phyloP scores from a whole-genome alignment of 345 rosid genomes.

The Populus davidiana region DNA sequence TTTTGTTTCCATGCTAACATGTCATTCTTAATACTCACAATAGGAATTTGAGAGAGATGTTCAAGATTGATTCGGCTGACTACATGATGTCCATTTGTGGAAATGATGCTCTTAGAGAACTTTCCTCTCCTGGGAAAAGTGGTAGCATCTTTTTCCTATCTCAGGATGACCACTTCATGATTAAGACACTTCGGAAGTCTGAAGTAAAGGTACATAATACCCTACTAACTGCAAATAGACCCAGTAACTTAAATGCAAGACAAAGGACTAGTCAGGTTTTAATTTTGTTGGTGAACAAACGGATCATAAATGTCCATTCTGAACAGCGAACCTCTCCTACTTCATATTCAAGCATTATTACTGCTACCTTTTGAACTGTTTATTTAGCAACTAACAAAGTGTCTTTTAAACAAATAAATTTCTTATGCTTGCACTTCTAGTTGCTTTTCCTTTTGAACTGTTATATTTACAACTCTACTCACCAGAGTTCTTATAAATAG shows the following conservation, averaged over 20 bases:
- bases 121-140: slow-evolving; percentile 98
- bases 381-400: no score
- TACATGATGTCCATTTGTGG: slow-evolving; percentile 99
- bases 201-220: slow-evolving; percentile 73
- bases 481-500: slow-evolving; percentile 42
- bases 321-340: no score
- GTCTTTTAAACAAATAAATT: not conserved
- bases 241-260: no score
- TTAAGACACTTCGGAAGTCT: slow-evolving; percentile 91
- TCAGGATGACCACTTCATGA: slow-evolving; percentile 97
- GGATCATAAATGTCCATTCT: no score
- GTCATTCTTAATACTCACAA: slow-evolving; percentile 19
- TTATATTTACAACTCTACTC: slow-evolving; percentile 8
- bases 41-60: slow-evolving; percentile 96
- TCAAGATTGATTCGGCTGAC: slow-evolving; percentile 98
- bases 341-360: no score
- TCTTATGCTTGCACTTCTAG: not conserved
- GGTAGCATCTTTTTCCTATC: slow-evolving; percentile 95
- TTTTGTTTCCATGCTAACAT: slow-evolving; percentile 11
- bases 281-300: no score
- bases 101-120: slow-evolving; percentile 92
- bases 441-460: not conserved
- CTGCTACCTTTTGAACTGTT: no score
- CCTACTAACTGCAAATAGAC: no score
- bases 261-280: no score